A percentile compares a stretch with the other conserved stretches of the same genome.
phyloP scores from a whole-genome alignment of 257 asterid genomes.

The Coffea eugenioides region DNA sequence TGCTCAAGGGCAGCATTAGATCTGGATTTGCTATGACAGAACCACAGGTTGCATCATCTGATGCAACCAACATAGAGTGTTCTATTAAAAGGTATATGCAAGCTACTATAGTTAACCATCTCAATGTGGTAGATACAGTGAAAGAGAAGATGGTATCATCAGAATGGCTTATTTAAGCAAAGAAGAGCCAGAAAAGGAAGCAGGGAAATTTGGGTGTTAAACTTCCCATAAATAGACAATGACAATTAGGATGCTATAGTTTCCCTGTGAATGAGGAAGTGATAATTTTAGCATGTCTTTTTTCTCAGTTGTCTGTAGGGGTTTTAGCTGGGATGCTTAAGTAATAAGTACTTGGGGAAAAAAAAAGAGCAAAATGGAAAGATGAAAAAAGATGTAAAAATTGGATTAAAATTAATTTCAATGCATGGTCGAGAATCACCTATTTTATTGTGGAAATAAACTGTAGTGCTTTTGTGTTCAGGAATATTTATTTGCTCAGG shows the following conservation, averaged over 20 bases:
- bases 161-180: not conserved
- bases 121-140: not conserved
- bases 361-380: not conserved
- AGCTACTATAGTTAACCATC: not conserved
- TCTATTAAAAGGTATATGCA: slow-evolving; percentile 70
- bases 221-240: not conserved
- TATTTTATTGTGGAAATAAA: not conserved
- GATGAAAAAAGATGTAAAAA: not conserved
- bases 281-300: not conserved
- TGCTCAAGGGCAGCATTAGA: slow-evolving; percentile 83
- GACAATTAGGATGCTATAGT: not conserved
- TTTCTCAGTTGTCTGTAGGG: not conserved
- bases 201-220: not conserved
- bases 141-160: not conserved
- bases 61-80: slow-evolving; percentile 95
- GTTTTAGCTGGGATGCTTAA: not conserved
- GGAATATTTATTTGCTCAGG: not conserved
- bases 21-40: slow-evolving; percentile 99
- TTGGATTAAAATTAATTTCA: not conserved
- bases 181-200: not conserved
- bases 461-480: too few relatives aligned
- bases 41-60: slow-evolving; percentile 98
- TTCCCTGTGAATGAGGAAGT: not conserved
- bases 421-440: not conserved
- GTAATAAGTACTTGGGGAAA: not conserved